phyloP scores from a whole-genome alignment of 2,329 filamentous ascomycete genomes.

The Lecanoromycetidae sp. region DNA sequence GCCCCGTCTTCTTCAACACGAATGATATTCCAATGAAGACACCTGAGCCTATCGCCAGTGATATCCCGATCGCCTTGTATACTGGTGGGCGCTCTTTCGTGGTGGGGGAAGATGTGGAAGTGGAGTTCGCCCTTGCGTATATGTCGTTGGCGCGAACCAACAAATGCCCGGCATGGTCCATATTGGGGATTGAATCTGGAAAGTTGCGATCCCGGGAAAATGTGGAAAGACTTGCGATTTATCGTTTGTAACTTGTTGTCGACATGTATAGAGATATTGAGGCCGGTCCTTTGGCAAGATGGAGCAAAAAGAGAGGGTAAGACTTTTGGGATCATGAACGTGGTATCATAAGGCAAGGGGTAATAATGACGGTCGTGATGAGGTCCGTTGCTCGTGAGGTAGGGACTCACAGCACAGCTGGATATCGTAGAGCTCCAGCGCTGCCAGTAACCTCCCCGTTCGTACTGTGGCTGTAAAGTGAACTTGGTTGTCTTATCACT shows the following conservation, averaged over 20 bases:
- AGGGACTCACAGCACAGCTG: not conserved
- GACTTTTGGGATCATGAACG: constrained; percentile 3
- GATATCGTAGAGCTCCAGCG: not conserved
- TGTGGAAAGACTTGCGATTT: not conserved
- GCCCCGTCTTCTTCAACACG: constrained; percentile 84
- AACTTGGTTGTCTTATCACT: no score
- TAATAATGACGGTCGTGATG: not conserved
- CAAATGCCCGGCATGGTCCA: constrained; percentile 5
- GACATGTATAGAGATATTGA: not conserved
- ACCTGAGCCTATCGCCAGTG: constrained; percentile 74
- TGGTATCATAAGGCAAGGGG: constrained; percentile 4
- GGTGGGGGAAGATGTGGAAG: not conserved
- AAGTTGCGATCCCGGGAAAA: not conserved
- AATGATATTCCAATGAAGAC: constrained; percentile 91
- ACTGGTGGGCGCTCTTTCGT: constrained; percentile 34
- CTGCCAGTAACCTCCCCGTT: no score
- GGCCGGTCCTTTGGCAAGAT: not conserved
- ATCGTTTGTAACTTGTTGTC: not conserved
- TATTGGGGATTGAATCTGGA: not conserved
- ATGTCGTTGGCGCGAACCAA: constrained; percentile 6
- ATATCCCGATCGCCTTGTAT: constrained; percentile 80
- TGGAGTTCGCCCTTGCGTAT: constrained; percentile 5
- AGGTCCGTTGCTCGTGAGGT: not conserved
- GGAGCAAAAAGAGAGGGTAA: not conserved
- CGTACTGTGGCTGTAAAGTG: no score